Percentiles rank a stretch among this genome's conserved stretches.
phyloP scores from a whole-genome alignment of 2,329 filamentous ascomycete genomes.

The Epichloe amarillans region DNA sequence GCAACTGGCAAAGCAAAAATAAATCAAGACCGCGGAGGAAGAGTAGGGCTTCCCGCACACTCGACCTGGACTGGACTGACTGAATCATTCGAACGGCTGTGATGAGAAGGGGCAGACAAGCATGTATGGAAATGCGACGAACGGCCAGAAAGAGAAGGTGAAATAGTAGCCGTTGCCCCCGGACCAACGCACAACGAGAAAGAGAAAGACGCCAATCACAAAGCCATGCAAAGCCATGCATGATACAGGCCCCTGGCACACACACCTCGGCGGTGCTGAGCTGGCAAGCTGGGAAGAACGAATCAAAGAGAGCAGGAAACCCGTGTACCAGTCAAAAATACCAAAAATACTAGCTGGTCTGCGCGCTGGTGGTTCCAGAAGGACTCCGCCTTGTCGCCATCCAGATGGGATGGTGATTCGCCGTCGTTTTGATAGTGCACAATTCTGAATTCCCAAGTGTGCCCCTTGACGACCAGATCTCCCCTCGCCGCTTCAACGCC shows the following conservation, averaged over 20 bases:
- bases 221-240: background rate
- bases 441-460: too few species aligned
- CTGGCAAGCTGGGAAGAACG: background rate
- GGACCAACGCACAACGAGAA: slow-evolving; percentile 5
- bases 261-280: background rate
- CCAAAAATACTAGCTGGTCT: background rate
- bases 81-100: background rate
- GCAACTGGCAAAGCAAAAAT: background rate
- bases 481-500: too few species aligned
- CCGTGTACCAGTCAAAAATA: background rate
- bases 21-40: background rate
- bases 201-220: slow-evolving; percentile 5
- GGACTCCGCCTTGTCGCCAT: slow-evolving; percentile 2
- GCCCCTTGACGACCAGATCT: too few species aligned
- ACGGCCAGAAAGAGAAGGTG: slow-evolving; percentile 8
- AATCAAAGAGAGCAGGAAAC: background rate
- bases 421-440: too few species aligned
- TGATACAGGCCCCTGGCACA: slow-evolving; percentile 1
- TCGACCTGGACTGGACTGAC: background rate
- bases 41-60: background rate
- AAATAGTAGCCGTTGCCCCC: slow-evolving; percentile 1
- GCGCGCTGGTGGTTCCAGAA: slow-evolving; percentile 7
- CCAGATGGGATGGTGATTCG: slow-evolving; percentile 1
- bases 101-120: background rate
- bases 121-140: slow-evolving; percentile 5